Base-by-base conservation (phyloP, 2,329 filamentous ascomycete species). In the Boeremia exigua region DNA sequence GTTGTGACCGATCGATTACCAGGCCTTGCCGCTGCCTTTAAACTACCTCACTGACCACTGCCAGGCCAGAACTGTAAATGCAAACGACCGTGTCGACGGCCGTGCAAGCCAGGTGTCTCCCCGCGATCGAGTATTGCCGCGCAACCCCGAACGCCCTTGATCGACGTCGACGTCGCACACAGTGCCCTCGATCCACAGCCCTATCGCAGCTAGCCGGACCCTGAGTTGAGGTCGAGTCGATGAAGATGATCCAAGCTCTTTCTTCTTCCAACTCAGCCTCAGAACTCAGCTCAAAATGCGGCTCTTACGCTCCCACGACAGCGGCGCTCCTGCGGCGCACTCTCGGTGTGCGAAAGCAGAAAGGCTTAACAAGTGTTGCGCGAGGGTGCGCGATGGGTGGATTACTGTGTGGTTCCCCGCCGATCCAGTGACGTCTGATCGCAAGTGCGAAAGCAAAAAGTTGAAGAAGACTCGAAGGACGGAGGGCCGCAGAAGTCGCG, bases 401-500 rank as follows among this genome's bases (percentile, higher is more conserved):
- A 11, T 11, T 30, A 15, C 14, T 32, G 40, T 19, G 40, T 28
- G 3, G 10, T 32, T 6, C 12, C 10, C 10, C 15, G 8, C 28
- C 28, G 9, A 32, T 12, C 30, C 28, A 19, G 15, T 10, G 19
- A 19, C 7, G 19, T 12, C 33, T 6, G 10, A 10, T 12, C 19
- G 30, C 39, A 11, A 15, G 17, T 6, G 40, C 32, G 19, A 33
- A 5, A 32, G 33, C 5, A 15, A 29, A 12, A 28, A n/a, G 27
- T 17, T 11, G 40, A 32, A 10, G 15, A 15, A 33, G 39, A 43
- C 29, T 56, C 45, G 32, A 51, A 9, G 17, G 17, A 45, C 3
- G 36, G 33, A 59, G 37, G 50, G 52, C 34, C 60, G 55, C 59
- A 62, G 54, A 61, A 59, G 42, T 34, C 25, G 50, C 54, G 51